Evolutionary conservation across 2,329 filamentous ascomycete species (phyloP), one percentile per base, ranked within the genome.

Genomic region (Allantophomopsis cytisporea): DNA sequence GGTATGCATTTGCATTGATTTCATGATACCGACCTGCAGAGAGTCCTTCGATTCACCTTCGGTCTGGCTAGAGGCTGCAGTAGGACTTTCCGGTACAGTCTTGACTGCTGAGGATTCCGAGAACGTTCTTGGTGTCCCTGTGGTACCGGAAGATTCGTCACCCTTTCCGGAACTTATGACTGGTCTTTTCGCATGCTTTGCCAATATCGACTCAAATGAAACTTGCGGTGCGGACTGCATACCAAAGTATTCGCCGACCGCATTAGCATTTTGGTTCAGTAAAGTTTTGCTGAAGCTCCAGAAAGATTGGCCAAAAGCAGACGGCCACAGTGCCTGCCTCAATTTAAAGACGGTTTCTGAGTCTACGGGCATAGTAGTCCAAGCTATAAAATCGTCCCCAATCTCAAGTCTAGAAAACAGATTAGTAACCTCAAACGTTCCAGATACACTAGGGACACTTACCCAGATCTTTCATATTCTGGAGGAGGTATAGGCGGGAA

Each of bases 401-500:
- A 75, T 55, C 16, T 66, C 60, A 38, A 76, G 55, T 2, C 73
- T 75, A 45, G 2, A 3, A 7, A 13, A 20, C 23, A 7, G 6
- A 4, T 16, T 30, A 47, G 60, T 35, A 61, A 15, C 3, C 33
- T 36, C 10, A 2, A 30, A 5, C 3, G 21, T 7, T 28, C 23
- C 5, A 10, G 3, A 10, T 7, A 28, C 10, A 28, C 7, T 6
- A 28, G 3, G 23, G 11, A 45, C n/a, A 51, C 64, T 47, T 67
- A 81, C 77, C 76, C 77, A 37, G 67, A 68, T 42, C 73, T 66
- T 43, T 68, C 63, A 41, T 73, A 77, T 39, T 65, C 66, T 5
- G 77, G 75, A 2, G 78, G 76, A 33, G 76, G 71, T 30, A 59
- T 60, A 34, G 59, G 56, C 1, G 78, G 78, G 45, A 72, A 81